These are phyloP conservation scores for Neocucurbitaria cava DNA, from an alignment of 2,329 filamentous ascomycete genomes.

Conservation along the genomic window DNA sequence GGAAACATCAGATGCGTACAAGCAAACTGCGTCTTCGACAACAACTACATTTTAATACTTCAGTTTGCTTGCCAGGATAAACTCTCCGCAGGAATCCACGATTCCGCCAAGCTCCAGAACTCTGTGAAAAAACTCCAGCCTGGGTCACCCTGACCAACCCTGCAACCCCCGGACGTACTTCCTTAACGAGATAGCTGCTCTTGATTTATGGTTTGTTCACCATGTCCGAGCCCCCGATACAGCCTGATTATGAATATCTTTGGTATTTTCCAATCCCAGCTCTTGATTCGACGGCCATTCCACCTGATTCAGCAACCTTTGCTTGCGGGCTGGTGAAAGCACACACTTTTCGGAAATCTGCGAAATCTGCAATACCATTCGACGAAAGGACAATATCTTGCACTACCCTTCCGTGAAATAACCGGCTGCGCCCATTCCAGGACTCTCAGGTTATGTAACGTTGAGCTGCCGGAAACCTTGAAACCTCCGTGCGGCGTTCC, in stretches of 20 bases:
- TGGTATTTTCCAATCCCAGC: background rate
- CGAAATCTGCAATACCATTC: background rate
- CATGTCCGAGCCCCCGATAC: background rate
- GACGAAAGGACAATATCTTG: background rate
- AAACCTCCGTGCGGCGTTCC: too few relatives aligned
- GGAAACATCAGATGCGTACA: background rate
- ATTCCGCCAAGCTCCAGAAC: background rate
- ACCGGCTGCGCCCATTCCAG: too few relatives aligned
- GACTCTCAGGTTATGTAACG: too few relatives aligned
- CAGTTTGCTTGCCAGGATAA: background rate
- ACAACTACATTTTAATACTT: background rate
- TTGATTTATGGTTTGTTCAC: background rate
- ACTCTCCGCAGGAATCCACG: background rate
- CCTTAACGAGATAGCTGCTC: too few relatives aligned
- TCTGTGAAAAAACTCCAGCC: background rate
- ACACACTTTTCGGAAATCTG: background rate
- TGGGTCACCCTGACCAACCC: too few relatives aligned
- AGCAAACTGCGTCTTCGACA: background rate
- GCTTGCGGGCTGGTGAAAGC: constrained; percentile 6
- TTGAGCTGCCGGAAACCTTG: too few relatives aligned
- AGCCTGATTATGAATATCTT: constrained; percentile 1
- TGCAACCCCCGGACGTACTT: too few relatives aligned
- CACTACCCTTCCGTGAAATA: background rate
- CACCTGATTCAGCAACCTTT: background rate
- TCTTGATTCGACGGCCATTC: background rate